Percentiles rank a stretch among this genome's conserved stretches.
phyloP scores from a whole-genome alignment of 352 stramenopile genomes.

The Pythium phragmiticola region DNA sequence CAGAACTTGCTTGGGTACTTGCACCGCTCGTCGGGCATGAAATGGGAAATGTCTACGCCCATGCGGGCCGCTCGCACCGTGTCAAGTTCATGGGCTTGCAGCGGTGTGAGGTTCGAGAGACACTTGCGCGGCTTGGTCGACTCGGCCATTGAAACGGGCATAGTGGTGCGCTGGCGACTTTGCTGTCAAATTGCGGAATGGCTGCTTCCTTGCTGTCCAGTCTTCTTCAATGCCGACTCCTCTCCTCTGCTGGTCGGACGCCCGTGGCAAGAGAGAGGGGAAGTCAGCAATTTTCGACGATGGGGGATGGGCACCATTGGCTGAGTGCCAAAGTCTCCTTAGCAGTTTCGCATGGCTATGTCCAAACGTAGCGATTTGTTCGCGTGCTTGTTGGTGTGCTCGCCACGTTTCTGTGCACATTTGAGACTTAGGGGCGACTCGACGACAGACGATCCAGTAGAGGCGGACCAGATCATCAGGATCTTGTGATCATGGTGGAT shows the following conservation, averaged over 20 bases:
- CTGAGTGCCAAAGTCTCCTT: background rate
- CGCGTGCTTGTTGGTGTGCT: background rate
- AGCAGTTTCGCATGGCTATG: background rate
- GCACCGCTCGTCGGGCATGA: constrained; percentile 26
- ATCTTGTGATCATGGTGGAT: background rate
- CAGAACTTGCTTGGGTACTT: constrained; percentile 27
- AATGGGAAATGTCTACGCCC: constrained; percentile 16
- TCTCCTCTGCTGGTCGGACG: background rate
- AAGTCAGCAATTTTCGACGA: background rate
- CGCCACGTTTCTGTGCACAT: background rate
- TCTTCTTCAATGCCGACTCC: background rate
- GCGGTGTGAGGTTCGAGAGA: background rate
- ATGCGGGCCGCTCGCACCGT: background rate
- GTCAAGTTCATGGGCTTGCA: constrained; percentile 3
- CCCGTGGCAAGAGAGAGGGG: too few relatives aligned
- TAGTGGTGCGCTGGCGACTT: too few relatives aligned
- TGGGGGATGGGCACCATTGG: background rate
- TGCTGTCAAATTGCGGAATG: too few relatives aligned
- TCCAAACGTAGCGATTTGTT: background rate
- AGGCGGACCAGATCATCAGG: background rate
- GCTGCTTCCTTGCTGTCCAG: too few relatives aligned
- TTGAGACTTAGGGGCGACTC: background rate
- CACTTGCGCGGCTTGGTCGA: background rate
- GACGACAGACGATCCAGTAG: constrained; percentile 6
- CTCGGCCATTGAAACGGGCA: background rate